phyloP scores from a whole-genome alignment of 345 rosid genomes.

The Hibiscus mutabilis region DNA sequence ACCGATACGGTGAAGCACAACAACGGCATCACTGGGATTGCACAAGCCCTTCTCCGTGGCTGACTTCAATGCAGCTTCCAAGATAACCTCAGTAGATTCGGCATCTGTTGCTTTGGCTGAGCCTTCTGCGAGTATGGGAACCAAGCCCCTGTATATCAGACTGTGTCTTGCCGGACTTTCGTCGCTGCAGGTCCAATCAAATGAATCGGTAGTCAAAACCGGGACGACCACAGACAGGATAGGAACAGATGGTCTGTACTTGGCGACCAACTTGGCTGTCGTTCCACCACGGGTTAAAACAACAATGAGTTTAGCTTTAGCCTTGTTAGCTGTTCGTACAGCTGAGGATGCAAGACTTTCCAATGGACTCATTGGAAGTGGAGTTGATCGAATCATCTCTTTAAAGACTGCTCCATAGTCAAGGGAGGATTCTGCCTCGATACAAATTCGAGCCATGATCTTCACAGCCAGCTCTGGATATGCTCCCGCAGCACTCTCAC shows the following conservation, averaged over 20 bases:
- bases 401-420: slow-evolving; percentile 74
- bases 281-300: slow-evolving; percentile 87
- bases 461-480: slow-evolving; percentile 88
- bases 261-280: slow-evolving; percentile 84
- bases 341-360: slow-evolving; percentile 96
- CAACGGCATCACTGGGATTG: slow-evolving; percentile 64
- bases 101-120: slow-evolving; percentile 93
- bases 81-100: slow-evolving; percentile 71
- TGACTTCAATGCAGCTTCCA: slow-evolving; percentile 66
- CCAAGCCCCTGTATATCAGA: slow-evolving; percentile 75
- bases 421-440: slow-evolving; percentile 82
- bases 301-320: slow-evolving; percentile 74
- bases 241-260: slow-evolving; percentile 92
- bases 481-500: slow-evolving; percentile 91
- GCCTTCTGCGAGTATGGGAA: slow-evolving; percentile 80
- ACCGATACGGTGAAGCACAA: slow-evolving; percentile 82
- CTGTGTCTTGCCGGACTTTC: slow-evolving; percentile 88
- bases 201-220: slow-evolving; percentile 69
- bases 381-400: slow-evolving; percentile 81
- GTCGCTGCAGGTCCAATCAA: slow-evolving; percentile 87
- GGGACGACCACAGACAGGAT: slow-evolving; percentile 89
- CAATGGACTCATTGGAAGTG: slow-evolving; percentile 90
- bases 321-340: slow-evolving; percentile 84
- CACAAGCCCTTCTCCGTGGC: slow-evolving; percentile 61
- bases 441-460: slow-evolving; percentile 76